Conservation (phyloP, 2,329 filamentous ascomycete species). For the Calycina marina region DNA sequence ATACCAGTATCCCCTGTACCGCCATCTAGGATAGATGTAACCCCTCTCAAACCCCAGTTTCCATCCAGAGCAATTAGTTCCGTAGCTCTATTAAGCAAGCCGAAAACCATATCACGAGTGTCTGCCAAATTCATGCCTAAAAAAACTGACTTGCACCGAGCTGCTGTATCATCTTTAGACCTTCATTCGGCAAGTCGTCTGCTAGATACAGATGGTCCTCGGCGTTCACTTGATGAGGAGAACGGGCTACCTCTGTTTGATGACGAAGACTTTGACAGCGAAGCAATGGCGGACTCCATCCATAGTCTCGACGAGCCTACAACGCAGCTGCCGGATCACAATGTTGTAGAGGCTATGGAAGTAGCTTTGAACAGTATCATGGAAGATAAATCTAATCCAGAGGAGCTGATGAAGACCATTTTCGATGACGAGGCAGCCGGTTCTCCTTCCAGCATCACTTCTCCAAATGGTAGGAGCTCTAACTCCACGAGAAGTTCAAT, state of each 20-base stretch:
- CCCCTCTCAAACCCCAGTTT: slow-evolving; percentile 18
- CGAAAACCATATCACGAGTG: slow-evolving; percentile 30
- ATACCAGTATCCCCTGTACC: slow-evolving; percentile 12
- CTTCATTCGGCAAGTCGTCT: slow-evolving; percentile 30
- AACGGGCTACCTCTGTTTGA: slow-evolving; percentile 53
- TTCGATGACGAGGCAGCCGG: slow-evolving; percentile 36
- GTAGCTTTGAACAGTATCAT: slow-evolving; percentile 85
- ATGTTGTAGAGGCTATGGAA: slow-evolving; percentile 86
- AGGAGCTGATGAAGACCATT: slow-evolving; percentile 50
- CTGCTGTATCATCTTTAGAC: slow-evolving; percentile 46
- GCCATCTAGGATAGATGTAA: slow-evolving; percentile 25
- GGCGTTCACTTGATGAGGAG: slow-evolving; percentile 59
- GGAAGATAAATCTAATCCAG: slow-evolving; percentile 57
- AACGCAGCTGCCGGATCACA: slow-evolving; percentile 48
- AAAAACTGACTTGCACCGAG: slow-evolving; percentile 38
- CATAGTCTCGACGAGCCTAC: slow-evolving; percentile 65
- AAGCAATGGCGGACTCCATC: slow-evolving; percentile 55
- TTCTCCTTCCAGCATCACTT: slow-evolving; percentile 31
- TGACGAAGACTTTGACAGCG: slow-evolving; percentile 63
- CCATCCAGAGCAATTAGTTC: slow-evolving; percentile 13
- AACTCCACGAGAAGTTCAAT: slow-evolving; percentile 48
- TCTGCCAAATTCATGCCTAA: slow-evolving; percentile 30
- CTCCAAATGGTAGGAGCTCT: slow-evolving; percentile 36
- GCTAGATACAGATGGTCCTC: slow-evolving; percentile 26
- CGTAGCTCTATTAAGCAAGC: slow-evolving; percentile 26